Base-by-base conservation (phyloP, 768 basidiomycete genomes). In the Mycena crocata region DNA sequence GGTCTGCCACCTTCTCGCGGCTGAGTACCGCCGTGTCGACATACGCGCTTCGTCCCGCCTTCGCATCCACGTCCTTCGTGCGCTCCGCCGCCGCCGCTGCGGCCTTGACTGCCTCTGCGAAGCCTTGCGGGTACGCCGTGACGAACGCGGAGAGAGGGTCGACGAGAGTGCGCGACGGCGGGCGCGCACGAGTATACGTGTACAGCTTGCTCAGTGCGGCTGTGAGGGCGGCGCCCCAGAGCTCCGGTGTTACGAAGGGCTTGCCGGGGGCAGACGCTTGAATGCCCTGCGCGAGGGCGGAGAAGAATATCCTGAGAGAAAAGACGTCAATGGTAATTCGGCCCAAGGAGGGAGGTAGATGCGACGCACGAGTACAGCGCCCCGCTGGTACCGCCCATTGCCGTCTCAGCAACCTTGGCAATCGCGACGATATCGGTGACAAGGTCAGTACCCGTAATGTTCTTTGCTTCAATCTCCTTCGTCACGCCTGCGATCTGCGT, bases 311-410 rank as follows among this genome's bases (percentile, higher is more conserved):
- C 2, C 95, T 95, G 74, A 1, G n/a, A n/a, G n/a, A n/a, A 14
- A 5, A 6, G 30, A 6, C 14, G n/a, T 37, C 31, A 30, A 19
- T 34, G 4, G 12, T n/a, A 13, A 6, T 21, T 21, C 32, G 32
- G 9, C 6, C 14, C 24, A 15, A 23, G 19, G 23, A 35, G 9
- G 28, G 40, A 10, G 45, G n/a, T 28, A 30, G 30, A 17, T 4
- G 26, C 42, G 21, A 87, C 93, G 63, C 70, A 94, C 93, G 95
- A 95, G 77, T 96, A 97, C 30, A 97, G 77, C 0, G 95, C 94
- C 4, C 95, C 95, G 69, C 91, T 93, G 8, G 95, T 96, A 35
- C 95, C 95, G 15, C 93, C 95, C 95, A 97, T 97, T 21, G 84
- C 82, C 70, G 93, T 90, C 76, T 95, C 93, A 3, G 91, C 90